Evolutionary conservation across 1,284 basidiomycete species (phyloP), one percentile per base, ranked within the genome.

Genomic region (Waitea zeae): DNA sequence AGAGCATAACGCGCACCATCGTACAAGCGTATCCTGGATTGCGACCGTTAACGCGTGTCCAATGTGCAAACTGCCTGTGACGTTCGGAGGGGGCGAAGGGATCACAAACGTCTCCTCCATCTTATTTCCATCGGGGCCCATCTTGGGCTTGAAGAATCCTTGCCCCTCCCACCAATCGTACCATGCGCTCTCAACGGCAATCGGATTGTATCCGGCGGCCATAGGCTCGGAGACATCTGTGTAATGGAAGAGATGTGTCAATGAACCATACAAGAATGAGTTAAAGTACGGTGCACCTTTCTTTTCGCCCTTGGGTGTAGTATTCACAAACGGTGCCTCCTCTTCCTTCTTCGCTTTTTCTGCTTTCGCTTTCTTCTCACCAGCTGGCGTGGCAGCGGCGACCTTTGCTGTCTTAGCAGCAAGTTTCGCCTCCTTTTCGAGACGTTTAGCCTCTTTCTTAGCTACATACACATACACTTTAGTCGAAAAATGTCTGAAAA

Each of bases 141-240:
- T 59, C 39, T 74, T 66, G 1, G 95, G 95, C 44, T 76, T 67
- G 67, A 97, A 98, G 67, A 80, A 95, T 9, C 86, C 86, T 51
- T 83, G 66, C 18, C 76, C 70, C 37, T 78, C 65, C 95, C 95
- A 98, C 95, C 95, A 98, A 48, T 93, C 88, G 51, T 96, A 98
- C 89, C 95, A 97, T 7, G 89, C 82, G 4, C 90, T 70, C 54
- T 98, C 95, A 42, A 98, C 81, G 35, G 88, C 87, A 44, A 83
- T 77, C 9, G 93, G 95, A 54, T 98, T 93, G 62, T 97, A 99
- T 3, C 83, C 84, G 20, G 33, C 4, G 9, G 82, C 70, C 80
- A 96, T 92, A 4, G 88, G 83, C 42, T 79, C 66, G 3, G 81
- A 74, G 40, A 96, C 64, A 57, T 97, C 90, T 92, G 43, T 5